Conservation (phyloP, 257 asterid species). For the Henckelia pumila region DNA sequence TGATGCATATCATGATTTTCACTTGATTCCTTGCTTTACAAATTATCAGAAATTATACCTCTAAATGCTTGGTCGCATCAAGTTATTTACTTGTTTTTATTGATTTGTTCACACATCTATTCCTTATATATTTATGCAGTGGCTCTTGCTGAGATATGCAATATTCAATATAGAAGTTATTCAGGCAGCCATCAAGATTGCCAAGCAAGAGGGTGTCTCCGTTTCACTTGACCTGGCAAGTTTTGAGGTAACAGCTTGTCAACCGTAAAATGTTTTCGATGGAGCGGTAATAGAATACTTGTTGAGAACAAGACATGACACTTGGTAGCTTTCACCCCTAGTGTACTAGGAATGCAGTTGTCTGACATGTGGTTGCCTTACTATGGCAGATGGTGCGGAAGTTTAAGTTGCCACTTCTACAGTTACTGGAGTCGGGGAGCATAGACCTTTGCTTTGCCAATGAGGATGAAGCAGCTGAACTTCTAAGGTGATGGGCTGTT, state of each 20-base stretch:
- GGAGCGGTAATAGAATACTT: not conserved
- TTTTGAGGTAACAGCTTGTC: constrained; percentile 67
- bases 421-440: constrained; percentile 75
- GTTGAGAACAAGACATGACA: not conserved
- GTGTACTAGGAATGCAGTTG: not conserved
- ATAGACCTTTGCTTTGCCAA: constrained; percentile 96
- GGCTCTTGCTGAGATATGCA: constrained; percentile 92
- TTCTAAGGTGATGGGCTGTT: constrained; percentile 54
- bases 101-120: not conserved
- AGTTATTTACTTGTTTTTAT: constrained; percentile 10
- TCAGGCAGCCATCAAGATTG: constrained; percentile 67
- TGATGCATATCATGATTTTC: not conserved
- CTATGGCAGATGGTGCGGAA: constrained; percentile 80
- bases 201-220: constrained; percentile 82
- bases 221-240: constrained; percentile 95
- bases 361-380: constrained; percentile 15
- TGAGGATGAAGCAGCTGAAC: constrained; percentile 93
- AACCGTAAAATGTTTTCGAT: not conserved
- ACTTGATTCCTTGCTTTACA: not conserved
- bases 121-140: constrained; percentile 47
- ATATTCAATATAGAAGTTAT: constrained; percentile 67
- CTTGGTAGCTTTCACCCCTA: not conserved
- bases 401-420: constrained; percentile 66
- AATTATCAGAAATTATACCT: not conserved
- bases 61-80: constrained; percentile 1